Evolutionary conservation across 2,329 filamentous ascomycete genomes (phyloP).

Genomic region (Alternaria novae-zelandiae): DNA sequence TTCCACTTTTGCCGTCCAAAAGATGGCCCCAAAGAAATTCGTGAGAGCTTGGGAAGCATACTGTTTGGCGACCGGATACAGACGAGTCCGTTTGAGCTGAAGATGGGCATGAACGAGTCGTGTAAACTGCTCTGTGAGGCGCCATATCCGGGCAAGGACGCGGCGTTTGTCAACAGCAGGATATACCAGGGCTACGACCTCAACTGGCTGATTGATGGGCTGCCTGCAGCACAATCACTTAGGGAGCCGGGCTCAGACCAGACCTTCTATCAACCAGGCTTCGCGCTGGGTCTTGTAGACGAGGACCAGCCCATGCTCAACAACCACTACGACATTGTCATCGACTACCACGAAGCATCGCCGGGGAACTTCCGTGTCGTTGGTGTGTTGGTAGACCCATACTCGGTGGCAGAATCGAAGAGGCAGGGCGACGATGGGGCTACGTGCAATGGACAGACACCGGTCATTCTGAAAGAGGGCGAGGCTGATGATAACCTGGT

Average conservation of each 20-base stretch:
- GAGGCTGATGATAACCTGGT: conserved; percentile 65
- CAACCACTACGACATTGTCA: conserved; percentile 93
- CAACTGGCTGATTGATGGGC: conserved; percentile 94
- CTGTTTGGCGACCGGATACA: conserved; percentile 96
- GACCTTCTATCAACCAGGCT: conserved; percentile 90
- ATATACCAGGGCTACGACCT: conserved; percentile 88
- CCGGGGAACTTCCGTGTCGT: conserved; percentile 83
- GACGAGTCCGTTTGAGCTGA: conserved; percentile 90
- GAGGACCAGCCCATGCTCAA: conserved; percentile 70
- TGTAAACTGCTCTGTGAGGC: conserved; percentile 82
- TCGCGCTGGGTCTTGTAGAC: conserved; percentile 71
- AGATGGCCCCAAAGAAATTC: conserved; percentile 76
- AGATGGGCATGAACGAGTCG: conserved; percentile 84
- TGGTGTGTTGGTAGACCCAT: conserved; percentile 86
- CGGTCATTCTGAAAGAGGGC: conserved; percentile 70
- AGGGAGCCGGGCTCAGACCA: conserved; percentile 76
- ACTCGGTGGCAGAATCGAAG: conserved; percentile 68
- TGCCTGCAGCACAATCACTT: conserved; percentile 87
- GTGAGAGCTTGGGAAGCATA: conserved; percentile 93
- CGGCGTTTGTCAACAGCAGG: conserved; percentile 80
- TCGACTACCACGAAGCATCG: conserved; percentile 87
- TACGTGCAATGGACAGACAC: conserved; percentile 68
- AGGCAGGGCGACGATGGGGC: conserved; percentile 60
- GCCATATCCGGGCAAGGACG: conserved; percentile 69
- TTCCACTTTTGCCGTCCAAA: conserved; percentile 89